Evolutionary conservation across 192 early-diverging fungal genomes (phyloP), one percentile per base, ranked within the genome.

Genomic region (Entomortierella beljakovae): DNA sequence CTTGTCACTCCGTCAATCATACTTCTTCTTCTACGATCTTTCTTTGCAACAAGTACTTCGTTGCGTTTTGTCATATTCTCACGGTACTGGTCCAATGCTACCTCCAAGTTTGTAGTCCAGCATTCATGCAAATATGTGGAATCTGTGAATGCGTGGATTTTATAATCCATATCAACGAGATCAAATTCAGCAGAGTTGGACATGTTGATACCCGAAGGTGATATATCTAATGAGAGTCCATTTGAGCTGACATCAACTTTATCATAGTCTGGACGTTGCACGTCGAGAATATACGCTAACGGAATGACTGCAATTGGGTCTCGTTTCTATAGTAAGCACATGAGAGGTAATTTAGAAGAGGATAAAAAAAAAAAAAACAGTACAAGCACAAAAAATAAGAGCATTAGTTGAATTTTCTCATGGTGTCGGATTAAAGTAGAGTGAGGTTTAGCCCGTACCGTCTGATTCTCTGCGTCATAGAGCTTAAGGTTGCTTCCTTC

Each of bases 391-490:
- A 66, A 6, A 13, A 26, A 32, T 1, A 32, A 46, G 48, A 31
- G 37, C 35, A 40, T 7, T 11, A 3, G 59, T 7, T 5, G 57
- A 58, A n/a, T 8, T 40, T 35, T n/a, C n/a, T 15, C 23, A 25
- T 46, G 13, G n/a, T n/a, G n/a, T n/a, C n/a, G n/a, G n/a, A n/a
- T n/a, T n/a, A n/a, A n/a, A n/a, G n/a, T n/a, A n/a, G n/a, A n/a
- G n/a, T n/a, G n/a, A n/a, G n/a, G n/a, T n/a, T n/a, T n/a, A 38
- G 13, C 6, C 37, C 37, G 42, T 75, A 75, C 72, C 52, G 43
- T 25, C 28, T 79, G 74, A 46, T 79, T 69, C 34, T 79, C 74
- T 16, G 67, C 59, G 49, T 79, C 75, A 43, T 79, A 79, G 7
- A 79, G 56, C 62, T 79, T 79, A 57, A 79, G 13, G 6, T 67